These are phyloP conservation scores for Alloascoidea hylecoeti DNA, from an alignment of 805 yeast genomes.

Conservation along the genomic window DNA sequence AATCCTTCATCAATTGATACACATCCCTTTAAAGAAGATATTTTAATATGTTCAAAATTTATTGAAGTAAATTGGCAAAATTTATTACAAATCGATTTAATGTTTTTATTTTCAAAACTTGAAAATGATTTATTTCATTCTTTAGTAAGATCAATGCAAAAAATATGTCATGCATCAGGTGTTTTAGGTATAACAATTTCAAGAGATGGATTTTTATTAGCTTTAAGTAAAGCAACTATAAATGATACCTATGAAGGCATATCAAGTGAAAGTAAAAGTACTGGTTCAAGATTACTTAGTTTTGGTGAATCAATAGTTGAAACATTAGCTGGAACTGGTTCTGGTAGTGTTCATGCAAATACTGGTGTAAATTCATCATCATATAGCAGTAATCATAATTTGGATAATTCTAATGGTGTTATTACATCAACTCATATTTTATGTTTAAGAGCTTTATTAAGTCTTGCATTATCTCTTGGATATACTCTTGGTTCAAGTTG, in stretches of 20 bases:
- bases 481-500: conserved; percentile 54
- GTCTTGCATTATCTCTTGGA: conserved; percentile 74
- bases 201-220: conserved; percentile 37
- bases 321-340: conserved; percentile 3
- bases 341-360: conserved; percentile 4
- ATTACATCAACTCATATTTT: conserved; percentile 26
- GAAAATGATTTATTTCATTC: conserved; percentile 60
- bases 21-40: conserved; percentile 7
- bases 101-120: conserved; percentile 48
- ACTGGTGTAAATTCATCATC: conserved; percentile 4
- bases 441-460: conserved; percentile 65
- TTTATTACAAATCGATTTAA: conserved; percentile 29
- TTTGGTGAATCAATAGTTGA: conserved; percentile 9
- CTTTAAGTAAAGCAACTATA: conserved; percentile 1
- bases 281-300: conserved; percentile 4
- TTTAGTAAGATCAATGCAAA: conserved; percentile 62
- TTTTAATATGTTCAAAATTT: conserved; percentile 8
- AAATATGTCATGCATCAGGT: conserved; percentile 73
- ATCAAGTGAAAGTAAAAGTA: conserved; percentile 12
- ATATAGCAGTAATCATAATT: neutral
- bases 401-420: neutral
- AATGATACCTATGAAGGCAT: conserved; percentile 9
- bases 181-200: conserved; percentile 40
- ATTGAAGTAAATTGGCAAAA: conserved; percentile 17
- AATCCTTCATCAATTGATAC: conserved; percentile 9